Evolutionary conservation across 768 basidiomycete species (phyloP).

Genomic region (Dacryopinax spathularia): DNA sequence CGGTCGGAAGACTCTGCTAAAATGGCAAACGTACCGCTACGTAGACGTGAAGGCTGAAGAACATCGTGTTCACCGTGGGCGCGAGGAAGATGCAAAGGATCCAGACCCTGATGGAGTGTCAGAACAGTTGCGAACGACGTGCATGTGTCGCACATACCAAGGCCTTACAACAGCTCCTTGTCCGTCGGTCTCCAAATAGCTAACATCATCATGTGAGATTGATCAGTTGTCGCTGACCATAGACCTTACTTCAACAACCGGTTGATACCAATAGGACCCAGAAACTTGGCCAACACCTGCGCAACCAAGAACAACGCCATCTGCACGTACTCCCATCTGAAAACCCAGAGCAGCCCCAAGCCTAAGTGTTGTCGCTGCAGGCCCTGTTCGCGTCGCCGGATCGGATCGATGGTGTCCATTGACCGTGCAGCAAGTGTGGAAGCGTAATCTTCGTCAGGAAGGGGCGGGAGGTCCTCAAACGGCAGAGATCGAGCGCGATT

Average conservation of each 20-base stretch:
- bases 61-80: background rate
- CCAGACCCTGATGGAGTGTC: background rate
- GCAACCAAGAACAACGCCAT: background rate
- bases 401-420: conserved; percentile 22
- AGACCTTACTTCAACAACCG: conserved; percentile 13
- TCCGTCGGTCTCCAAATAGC: background rate
- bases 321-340: background rate
- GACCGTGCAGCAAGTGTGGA: conserved; percentile 18
- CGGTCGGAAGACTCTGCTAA: background rate
- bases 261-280: background rate
- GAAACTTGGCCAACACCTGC: background rate
- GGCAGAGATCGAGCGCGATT: conserved; percentile 20
- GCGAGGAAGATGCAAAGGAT: background rate
- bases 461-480: conserved; percentile 23
- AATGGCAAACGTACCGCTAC: background rate
- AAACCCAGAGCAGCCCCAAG: background rate
- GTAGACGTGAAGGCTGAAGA: background rate
- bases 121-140: background rate
- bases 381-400: background rate
- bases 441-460: conserved; percentile 25
- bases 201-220: background rate
- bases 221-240: background rate
- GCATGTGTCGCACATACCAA: background rate
- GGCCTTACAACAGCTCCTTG: background rate
- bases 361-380: background rate